phyloP scores from a whole-genome alignment of 441 rosid genomes.

The Syzygium syzygioides region DNA sequence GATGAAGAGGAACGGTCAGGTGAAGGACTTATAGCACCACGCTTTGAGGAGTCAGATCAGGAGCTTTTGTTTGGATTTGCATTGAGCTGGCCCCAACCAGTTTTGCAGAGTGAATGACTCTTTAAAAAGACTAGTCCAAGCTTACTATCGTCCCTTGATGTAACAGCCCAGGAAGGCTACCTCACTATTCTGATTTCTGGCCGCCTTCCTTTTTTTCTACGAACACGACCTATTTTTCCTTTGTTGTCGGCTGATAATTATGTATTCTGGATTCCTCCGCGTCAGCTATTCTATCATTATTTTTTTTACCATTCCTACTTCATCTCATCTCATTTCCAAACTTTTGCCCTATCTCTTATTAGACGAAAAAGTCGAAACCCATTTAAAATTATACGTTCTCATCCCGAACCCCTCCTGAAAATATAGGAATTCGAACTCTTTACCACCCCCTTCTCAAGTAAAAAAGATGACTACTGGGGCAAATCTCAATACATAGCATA shows the following conservation, averaged over 20 bases:
- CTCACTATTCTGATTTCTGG: not conserved
- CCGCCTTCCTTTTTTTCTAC: not conserved
- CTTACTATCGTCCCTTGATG: not conserved
- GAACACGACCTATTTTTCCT: not conserved
- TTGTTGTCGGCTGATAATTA: not conserved
- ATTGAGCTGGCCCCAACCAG: not conserved
- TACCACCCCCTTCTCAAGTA: no score
- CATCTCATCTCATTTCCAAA: no score
- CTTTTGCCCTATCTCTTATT: fast-evolving
- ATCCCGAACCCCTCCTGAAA: fast-evolving
- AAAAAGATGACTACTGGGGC: no score
- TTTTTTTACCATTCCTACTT: no score
- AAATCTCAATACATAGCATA: no score
- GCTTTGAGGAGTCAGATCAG: not conserved
- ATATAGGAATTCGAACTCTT: no score
- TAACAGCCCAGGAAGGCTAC: not conserved
- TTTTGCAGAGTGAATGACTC: not conserved
- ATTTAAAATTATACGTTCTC: no score
- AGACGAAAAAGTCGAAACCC: no score
- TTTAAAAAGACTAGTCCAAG: not conserved
- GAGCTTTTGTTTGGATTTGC: not conserved
- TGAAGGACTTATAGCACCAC: not conserved
- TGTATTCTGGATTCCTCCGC: not conserved
- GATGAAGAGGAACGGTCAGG: not conserved
- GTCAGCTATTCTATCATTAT: not conserved